A percentile compares a stretch with the other conserved stretches of the same genome.
Evolutionary conservation across 2,329 filamentous ascomycete genomes (phyloP).

Genomic region (Trichoderma atrobrunneum): DNA sequence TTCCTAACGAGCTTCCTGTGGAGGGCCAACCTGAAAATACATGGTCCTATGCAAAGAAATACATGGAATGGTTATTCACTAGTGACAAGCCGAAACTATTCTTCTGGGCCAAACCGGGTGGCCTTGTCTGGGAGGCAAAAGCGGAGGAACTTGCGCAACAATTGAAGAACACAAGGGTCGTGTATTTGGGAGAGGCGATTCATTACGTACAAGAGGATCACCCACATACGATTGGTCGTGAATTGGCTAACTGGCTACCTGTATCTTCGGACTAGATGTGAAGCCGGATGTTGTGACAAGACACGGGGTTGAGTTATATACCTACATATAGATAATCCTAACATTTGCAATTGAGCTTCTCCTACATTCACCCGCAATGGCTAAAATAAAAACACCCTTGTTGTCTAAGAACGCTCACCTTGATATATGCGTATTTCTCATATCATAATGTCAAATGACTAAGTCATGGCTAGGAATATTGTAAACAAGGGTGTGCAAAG

Average conservation of each 20-base stretch:
- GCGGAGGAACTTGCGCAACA: background rate
- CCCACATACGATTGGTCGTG: background rate
- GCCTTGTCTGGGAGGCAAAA: background rate
- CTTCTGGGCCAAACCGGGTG: background rate
- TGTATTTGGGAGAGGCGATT: background rate
- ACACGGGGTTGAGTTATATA: background rate
- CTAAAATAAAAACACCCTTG: rapidly evolving
- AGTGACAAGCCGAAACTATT: background rate
- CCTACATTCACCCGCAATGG: rapidly evolving
- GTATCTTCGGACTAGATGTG: background rate
- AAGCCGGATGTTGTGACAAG: background rate
- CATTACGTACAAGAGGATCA: background rate
- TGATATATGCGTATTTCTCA: too few relatives aligned
- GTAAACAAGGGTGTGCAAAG: background rate
- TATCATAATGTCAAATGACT: background rate
- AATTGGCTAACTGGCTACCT: background rate
- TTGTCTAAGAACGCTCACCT: background rate
- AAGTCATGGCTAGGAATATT: background rate
- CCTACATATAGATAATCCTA: background rate
- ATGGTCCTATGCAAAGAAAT: background rate
- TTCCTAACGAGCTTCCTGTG: background rate
- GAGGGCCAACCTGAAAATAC: background rate
- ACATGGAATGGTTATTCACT: background rate
- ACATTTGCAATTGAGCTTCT: background rate
- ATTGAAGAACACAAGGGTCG: background rate